Evolutionary conservation across 1,284 basidiomycete genomes (phyloP), one percentile per base, ranked within the genome.

Genomic region (Leccinum brunneo-olivaceum): DNA sequence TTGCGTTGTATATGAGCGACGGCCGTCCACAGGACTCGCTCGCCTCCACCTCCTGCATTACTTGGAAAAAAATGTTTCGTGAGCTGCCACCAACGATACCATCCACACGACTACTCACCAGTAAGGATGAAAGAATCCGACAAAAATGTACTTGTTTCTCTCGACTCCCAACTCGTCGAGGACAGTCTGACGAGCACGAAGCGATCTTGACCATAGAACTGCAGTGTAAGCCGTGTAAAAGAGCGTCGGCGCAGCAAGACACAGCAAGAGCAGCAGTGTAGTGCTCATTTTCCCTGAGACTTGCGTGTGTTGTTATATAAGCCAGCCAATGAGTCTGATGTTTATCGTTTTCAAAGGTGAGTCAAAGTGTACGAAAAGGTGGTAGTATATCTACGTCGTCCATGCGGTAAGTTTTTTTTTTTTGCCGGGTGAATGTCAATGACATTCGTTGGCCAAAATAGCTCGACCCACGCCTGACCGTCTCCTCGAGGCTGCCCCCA

Each of bases 31-130:
- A 99, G 69, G 0, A 99, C 95, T 1, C 94, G 79, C 66, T 98
- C 95, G 1, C 96, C 96, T 11, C 96, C 96, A 10, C 95, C 95
- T 0, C 95, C 95, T 18, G 94, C 93, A 71, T 98, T 96, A 62
- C 93, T 96, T 55, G 50, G 44, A 52, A 41, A 27, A 4, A 27
- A 1, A 34, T 45, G 44, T 45, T n/a, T 45, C 50, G 53, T 57
- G 53, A 68, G 49, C 48, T 61, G 67, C 63, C 67, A 67, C 63
- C 67, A 20, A 34, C 12, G 50, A 14, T 24, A 30, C 44, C 20
- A 44, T 23, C 23, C 42, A 9, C 16, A 14, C 29, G 30, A 32
- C 16, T 2, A 61, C 80, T 68, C 56, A 93, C 91, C 92, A 96
- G 65, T 93, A 97, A 0, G 94, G 94, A 66, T 97, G 94, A 63